Conservation (phyloP, 768 basidiomycete genomes). For the Exidia glandulosa region DNA sequence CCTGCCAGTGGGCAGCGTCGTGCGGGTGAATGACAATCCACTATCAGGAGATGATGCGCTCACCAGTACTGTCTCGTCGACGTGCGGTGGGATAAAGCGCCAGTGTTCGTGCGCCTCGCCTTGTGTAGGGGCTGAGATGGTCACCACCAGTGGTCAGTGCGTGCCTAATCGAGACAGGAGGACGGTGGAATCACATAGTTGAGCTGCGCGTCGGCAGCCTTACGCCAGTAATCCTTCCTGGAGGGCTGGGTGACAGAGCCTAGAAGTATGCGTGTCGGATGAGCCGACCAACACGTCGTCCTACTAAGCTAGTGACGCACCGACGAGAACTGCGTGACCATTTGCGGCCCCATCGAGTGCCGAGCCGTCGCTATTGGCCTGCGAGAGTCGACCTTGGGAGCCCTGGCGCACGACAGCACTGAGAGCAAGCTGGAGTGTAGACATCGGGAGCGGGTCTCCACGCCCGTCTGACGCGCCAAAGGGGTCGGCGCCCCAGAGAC, state of each 20-base stretch:
- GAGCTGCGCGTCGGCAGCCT: slow-evolving; percentile 13
- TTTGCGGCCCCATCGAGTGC: slow-evolving; percentile 19
- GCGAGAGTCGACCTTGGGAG: slow-evolving; percentile 17
- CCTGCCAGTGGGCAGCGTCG: slow-evolving; percentile 16
- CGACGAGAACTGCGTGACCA: slow-evolving; percentile 17
- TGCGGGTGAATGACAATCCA: background rate
- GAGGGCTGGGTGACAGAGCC: slow-evolving; percentile 6
- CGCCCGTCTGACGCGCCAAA: slow-evolving; percentile 6
- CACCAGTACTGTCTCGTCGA: slow-evolving; percentile 23
- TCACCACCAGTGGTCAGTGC: background rate
- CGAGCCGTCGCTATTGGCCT: slow-evolving; percentile 16
- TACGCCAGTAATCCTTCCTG: slow-evolving; percentile 11
- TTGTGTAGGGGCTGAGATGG: slow-evolving; percentile 15
- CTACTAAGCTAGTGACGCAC: slow-evolving; percentile 2
- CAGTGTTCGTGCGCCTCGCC: slow-evolving; percentile 21
- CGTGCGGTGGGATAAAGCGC: slow-evolving; percentile 30
- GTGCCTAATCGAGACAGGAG: background rate
- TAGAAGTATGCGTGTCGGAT: background rate
- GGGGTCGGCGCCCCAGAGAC: slow-evolving; percentile 13
- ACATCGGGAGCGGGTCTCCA: slow-evolving; percentile 6
- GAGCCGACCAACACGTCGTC: too few relatives aligned
- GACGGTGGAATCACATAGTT: slow-evolving; percentile 9
- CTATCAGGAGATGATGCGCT: slow-evolving; percentile 10
- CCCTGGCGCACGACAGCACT: slow-evolving; percentile 18
- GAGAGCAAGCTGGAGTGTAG: slow-evolving; percentile 16